Percentiles rank a stretch among this genome's conserved stretches.
These are phyloP conservation scores for Ophiostoma quercus DNA, from an alignment of 2,329 filamentous ascomycete genomes.

Conservation along the genomic window DNA sequence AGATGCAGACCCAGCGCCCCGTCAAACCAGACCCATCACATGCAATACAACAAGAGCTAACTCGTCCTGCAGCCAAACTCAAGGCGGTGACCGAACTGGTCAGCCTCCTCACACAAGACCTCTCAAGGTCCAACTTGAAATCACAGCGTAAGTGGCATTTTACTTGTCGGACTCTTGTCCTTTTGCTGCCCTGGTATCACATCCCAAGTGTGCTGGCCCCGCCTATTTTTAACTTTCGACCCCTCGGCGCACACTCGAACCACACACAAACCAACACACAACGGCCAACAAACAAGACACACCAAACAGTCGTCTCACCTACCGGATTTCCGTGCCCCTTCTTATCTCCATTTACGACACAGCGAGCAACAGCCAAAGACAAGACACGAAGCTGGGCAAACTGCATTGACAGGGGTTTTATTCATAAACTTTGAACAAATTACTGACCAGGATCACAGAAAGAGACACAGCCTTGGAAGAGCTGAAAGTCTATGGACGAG, in stretches of 20 bases:
- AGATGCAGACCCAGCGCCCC: background rate
- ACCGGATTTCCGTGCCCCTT: conserved; percentile 3
- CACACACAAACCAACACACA: background rate
- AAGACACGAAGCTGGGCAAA: background rate
- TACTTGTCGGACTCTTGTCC: background rate
- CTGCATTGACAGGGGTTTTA: background rate
- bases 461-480: conserved; percentile 57
- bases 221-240: conserved; percentile 15
- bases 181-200: background rate
- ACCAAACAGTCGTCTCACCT: conserved; percentile 5
- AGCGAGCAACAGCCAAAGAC: background rate
- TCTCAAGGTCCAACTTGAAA: conserved; percentile 54
- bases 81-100: conserved; percentile 62
- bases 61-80: conserved; percentile 53
- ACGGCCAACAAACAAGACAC: conserved; percentile 10
- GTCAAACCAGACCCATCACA: conserved; percentile 5
- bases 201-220: conserved; percentile 18
- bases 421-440: background rate
- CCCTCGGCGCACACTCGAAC: background rate
- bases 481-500: conserved; percentile 74
- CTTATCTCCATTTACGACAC: background rate
- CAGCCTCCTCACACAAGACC: conserved; percentile 55
- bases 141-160: conserved; percentile 50
- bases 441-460: conserved; percentile 43
- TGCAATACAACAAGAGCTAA: conserved; percentile 5